Conservation (phyloP, 2,329 filamentous ascomycete species). For the Sclerotinia borealis region DNA sequence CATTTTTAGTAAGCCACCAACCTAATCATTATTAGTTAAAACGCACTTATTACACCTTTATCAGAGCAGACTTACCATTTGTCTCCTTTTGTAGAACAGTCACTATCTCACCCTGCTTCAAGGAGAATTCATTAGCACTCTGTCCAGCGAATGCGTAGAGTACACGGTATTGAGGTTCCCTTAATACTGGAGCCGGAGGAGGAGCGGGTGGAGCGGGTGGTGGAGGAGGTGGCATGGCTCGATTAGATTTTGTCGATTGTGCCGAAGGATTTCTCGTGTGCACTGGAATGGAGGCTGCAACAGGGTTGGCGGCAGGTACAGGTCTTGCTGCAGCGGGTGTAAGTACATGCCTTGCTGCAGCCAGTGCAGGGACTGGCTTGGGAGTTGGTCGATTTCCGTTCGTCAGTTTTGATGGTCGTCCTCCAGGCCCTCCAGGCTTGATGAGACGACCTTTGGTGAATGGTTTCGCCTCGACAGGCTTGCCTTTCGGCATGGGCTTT, state of each 20-base stretch:
- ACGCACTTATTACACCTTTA: background rate
- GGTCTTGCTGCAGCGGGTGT: conserved; percentile 20
- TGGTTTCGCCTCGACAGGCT: conserved; percentile 77
- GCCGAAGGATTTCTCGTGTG: conserved; percentile 47
- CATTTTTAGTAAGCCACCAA: conserved; percentile 90
- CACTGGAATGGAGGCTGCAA: conserved; percentile 38
- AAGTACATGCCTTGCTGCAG: background rate
- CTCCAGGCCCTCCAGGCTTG: conserved; percentile 79
- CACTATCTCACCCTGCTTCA: conserved; percentile 74
- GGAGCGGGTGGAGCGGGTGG: conserved; percentile 61
- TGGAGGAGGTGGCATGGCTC: conserved; percentile 43
- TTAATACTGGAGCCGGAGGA: conserved; percentile 55
- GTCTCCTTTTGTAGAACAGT: conserved; percentile 90
- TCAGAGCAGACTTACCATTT: conserved; percentile 62
- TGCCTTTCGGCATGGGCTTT: conserved; percentile 78
- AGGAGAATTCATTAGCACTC: conserved; percentile 75
- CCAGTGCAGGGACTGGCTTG: conserved; percentile 28
- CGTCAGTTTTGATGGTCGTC: conserved; percentile 68
- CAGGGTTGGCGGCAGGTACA: conserved; percentile 15
- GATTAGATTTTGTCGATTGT: conserved; percentile 34
- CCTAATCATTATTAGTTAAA: conserved; percentile 49
- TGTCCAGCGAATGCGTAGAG: conserved; percentile 88
- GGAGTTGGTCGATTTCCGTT: conserved; percentile 33
- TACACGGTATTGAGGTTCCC: conserved; percentile 78
- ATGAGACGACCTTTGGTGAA: conserved; percentile 93